Conservation (phyloP, 1,139 yeast species). For the Casaregolazyma suthepensis region DNA sequence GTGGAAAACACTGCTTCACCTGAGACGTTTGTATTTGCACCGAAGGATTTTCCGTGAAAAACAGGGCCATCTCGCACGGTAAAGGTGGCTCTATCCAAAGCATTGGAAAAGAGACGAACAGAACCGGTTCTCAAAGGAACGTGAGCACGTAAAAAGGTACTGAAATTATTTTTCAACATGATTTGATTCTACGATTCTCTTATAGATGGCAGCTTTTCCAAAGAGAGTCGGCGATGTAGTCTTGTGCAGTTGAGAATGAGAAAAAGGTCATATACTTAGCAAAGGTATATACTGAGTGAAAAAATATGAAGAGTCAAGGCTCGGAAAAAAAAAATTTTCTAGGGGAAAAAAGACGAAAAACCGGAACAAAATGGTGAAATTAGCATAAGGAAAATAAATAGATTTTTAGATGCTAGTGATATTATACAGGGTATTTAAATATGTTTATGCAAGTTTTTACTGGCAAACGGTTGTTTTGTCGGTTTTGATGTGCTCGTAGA, state of each 20-base stretch:
- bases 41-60: constrained; percentile 88
- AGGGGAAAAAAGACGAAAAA: neutral
- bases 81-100: constrained; percentile 54
- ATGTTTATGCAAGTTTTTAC: neutral
- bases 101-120: constrained; percentile 13
- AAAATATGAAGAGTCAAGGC: constrained; percentile 1
- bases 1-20: constrained; percentile 99
- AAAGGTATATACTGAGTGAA: constrained; percentile 4
- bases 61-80: constrained; percentile 92
- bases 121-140: constrained; percentile 10
- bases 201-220: constrained; percentile 34
- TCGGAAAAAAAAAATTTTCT: neutral
- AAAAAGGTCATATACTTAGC: constrained; percentile 6
- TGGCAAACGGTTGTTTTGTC: no score
- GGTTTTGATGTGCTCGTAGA: no score
- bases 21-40: constrained; percentile 83
- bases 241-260: constrained; percentile 15
- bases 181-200: constrained; percentile 4
- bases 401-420: neutral
- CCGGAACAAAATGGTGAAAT: neutral
- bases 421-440: no score
- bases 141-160: neutral
- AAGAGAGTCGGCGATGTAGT: constrained; percentile 39
- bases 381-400: neutral
- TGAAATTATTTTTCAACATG: neutral